Evolutionary conservation across 345 rosid species (phyloP), one percentile per base, ranked within the genome.

Genomic region (Nasturtium officinale): DNA sequence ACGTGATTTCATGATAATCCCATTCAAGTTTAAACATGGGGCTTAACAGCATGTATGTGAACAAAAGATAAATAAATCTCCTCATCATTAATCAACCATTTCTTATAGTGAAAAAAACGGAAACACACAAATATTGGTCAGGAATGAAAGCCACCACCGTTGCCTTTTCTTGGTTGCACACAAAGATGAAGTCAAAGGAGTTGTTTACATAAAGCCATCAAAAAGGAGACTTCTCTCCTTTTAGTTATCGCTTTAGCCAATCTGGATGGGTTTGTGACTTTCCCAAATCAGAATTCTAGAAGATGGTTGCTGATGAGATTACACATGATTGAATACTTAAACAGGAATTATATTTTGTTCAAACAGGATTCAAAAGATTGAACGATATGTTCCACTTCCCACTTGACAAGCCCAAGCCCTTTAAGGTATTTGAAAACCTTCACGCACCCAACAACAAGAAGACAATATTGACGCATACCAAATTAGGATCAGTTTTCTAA

Each of bases 41-140:
- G 25, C 37, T 67, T 25, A 38, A 48, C 73, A 40, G 29, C 15
- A 66, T 58, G 61, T 51, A 33, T 56, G 51, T 45, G 26, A 37
- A 37, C n/a, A 66, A 59, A 59, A 38, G 61, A 68, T 13, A 67
- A 20, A 40, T 15, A 58, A 60, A 38, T 26, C 50, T 50, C 32
- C 9, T 13, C 29, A 18, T 3, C 28, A 4, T 23, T 23, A 68
- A 29, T 38, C 16, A 68, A 60, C 33, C 64, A 61, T 5, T 29
- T 2, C 32, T 25, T 47, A 7, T 48, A 4, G 9, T 51, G n/a
- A 23, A 62, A 46, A 61, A 71, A n/a, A n/a, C n/a, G 47, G 25
- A 53, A 75, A 43, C 32, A 43, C 79, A 75, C 79, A 75, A 43
- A 69, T 61, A 61, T 30, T 68, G 79, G 69, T 35, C 17, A 75